phyloP scores from a whole-genome alignment of 495 filamentous ascomycete species.

The Sphaerosporella brunnea region DNA sequence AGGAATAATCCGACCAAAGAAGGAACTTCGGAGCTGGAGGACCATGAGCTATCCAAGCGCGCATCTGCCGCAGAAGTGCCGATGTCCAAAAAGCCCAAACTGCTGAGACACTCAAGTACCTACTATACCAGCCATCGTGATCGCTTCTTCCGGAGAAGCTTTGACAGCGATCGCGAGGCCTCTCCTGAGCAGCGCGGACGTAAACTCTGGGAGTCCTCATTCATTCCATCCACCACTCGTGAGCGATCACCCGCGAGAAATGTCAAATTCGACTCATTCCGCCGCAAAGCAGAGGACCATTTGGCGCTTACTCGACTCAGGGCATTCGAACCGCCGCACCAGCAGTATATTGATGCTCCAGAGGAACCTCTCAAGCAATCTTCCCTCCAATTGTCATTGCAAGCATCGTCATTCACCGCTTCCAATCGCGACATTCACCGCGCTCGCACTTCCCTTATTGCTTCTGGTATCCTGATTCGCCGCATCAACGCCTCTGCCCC shows the following conservation, averaged over 20 bases:
- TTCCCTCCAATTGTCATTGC: not conserved
- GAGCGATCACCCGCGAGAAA: conserved; percentile 13
- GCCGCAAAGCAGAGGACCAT: conserved; percentile 7
- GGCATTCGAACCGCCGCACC: not conserved
- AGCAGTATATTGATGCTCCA: not conserved
- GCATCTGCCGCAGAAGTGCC: too few relatives aligned
- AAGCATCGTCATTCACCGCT: not conserved
- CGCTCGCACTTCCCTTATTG: conserved; percentile 11
- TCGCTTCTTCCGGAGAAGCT: not conserved
- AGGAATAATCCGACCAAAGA: not conserved
- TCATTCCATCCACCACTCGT: conserved; percentile 2
- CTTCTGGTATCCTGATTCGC: conserved; percentile 16
- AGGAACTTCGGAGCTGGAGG: conserved; percentile 16
- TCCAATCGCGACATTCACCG: conserved; percentile 16
- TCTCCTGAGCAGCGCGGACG: conserved; percentile 6
- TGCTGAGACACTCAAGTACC: conserved; percentile 8
- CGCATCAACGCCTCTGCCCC: conserved; percentile 14
- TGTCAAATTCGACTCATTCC: conserved; percentile 8
- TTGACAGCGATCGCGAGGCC: conserved; percentile 12
- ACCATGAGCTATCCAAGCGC: conserved; percentile 9
- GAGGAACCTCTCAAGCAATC: conserved; percentile 1
- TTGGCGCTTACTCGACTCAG: not conserved
- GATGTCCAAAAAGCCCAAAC: conserved; percentile 9
- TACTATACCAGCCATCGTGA: conserved; percentile 3
- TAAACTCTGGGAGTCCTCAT: conserved; percentile 6